These are phyloP conservation scores for Penicillium arizonense DNA, from an alignment of 495 filamentous ascomycete species.

Conservation along the genomic window DNA sequence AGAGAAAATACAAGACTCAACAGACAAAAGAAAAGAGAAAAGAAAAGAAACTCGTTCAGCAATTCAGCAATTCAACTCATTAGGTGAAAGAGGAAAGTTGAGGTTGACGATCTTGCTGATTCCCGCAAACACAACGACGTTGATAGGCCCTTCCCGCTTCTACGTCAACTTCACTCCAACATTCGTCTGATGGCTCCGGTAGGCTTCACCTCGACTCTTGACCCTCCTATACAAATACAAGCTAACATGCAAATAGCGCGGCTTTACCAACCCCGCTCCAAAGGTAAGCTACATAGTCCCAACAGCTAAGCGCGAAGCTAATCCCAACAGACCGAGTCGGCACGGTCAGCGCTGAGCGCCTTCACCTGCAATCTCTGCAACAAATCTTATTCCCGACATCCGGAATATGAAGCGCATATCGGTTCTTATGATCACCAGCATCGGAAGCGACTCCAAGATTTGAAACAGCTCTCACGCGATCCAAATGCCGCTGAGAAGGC, in stretches of 20 bases:
- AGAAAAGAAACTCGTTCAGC: conserved; percentile 4
- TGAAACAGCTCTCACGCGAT: conserved; percentile 60
- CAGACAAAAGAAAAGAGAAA: conserved; percentile 2
- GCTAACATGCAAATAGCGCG: conserved; percentile 27
- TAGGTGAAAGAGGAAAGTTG: conserved; percentile 12
- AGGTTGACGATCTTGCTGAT: conserved; percentile 14
- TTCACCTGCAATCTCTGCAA: conserved; percentile 74
- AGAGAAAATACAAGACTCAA: not conserved
- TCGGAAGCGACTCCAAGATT: conserved; percentile 61
- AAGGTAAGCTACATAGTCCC: conserved; percentile 30
- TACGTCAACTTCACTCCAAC: conserved; percentile 3
- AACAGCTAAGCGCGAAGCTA: not conserved
- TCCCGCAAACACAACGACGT: conserved; percentile 6
- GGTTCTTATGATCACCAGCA: conserved; percentile 62
- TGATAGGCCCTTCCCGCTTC: conserved; percentile 12
- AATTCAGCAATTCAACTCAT: conserved; percentile 8
- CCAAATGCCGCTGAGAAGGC: conserved; percentile 59
- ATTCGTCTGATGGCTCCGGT: conserved; percentile 16
- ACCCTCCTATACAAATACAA: not conserved
- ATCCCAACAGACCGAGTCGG: conserved; percentile 69
- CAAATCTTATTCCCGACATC: conserved; percentile 60
- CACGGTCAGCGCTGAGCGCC: conserved; percentile 80
- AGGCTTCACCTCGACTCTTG: not conserved
- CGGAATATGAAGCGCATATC: conserved; percentile 63
- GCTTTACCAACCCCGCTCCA: conserved; percentile 51